Evolutionary conservation across 768 basidiomycete genomes (phyloP).

Genomic region (Leccinum disarticulatum): DNA sequence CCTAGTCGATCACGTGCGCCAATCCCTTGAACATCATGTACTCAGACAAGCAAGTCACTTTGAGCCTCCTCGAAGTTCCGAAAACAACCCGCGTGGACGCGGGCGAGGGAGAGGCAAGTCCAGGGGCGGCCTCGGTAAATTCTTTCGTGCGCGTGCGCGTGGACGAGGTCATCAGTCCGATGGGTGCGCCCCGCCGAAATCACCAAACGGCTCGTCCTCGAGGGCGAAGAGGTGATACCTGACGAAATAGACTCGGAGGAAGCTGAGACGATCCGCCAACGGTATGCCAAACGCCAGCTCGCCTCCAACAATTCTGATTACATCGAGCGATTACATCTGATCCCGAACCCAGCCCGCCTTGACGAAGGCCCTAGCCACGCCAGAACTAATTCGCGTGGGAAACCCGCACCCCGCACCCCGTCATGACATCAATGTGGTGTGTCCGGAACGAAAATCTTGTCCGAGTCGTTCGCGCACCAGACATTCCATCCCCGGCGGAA

Average conservation of each 20-base stretch:
- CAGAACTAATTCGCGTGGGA: no score
- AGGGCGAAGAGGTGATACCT: slow-evolving; percentile 45
- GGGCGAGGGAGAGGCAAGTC: slow-evolving; percentile 54
- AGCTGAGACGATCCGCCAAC: slow-evolving; percentile 45
- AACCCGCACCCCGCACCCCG: no score
- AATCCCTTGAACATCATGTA: slow-evolving; percentile 6
- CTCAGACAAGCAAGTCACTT: no score
- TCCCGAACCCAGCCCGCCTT: no score
- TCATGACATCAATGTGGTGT: no score
- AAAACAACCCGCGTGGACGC: slow-evolving; percentile 31
- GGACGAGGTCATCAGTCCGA: slow-evolving; percentile 54
- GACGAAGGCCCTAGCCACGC: no score
- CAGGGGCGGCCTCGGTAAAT: slow-evolving; percentile 72
- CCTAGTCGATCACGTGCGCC: not conserved
- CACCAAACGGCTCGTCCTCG: slow-evolving; percentile 55
- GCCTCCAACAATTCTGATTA: slow-evolving; percentile 46
- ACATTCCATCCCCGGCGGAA: no score
- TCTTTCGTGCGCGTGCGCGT: slow-evolving; percentile 54
- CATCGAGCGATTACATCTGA: no score
- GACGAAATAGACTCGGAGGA: slow-evolving; percentile 43
- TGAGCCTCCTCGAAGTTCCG: not conserved
- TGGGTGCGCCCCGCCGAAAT: slow-evolving; percentile 66
- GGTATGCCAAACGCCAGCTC: slow-evolving; percentile 58
- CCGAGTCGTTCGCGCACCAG: no score
- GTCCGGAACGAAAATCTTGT: no score